phyloP scores from a whole-genome alignment of 2,329 filamentous ascomycete genomes.

The Neofusicoccum laricinum region DNA sequence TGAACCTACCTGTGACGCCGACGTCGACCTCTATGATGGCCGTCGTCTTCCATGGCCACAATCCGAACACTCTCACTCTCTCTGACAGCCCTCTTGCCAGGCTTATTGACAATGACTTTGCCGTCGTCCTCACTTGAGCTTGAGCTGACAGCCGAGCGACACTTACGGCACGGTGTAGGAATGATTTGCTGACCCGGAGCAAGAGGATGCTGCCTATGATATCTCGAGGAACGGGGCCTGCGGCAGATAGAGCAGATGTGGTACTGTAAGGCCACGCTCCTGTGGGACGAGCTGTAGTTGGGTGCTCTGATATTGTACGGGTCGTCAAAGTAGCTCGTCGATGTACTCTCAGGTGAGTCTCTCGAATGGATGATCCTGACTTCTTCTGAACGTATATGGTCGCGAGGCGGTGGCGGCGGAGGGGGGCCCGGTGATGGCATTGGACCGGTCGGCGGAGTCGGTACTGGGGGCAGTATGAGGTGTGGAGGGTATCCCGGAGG shows the following conservation, averaged over 20 bases:
- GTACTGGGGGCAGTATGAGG: neutral
- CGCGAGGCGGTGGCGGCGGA: neutral
- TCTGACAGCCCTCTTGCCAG: constrained; percentile 6
- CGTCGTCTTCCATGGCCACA: constrained; percentile 21
- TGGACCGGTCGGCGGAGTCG: neutral
- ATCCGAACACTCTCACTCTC: constrained; percentile 18
- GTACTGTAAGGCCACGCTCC: constrained; percentile 19
- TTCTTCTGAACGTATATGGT: constrained; percentile 16
- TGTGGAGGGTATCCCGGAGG: neutral
- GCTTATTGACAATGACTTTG: constrained; percentile 9
- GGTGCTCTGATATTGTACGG: constrained; percentile 21
- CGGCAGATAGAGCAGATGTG: constrained; percentile 36
- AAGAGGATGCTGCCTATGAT: constrained; percentile 35
- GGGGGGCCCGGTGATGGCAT: neutral
- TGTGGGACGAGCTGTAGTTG: neutral
- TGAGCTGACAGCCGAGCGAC: constrained; percentile 25
- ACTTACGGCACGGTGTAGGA: constrained; percentile 28
- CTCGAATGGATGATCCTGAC: constrained; percentile 6
- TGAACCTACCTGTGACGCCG: constrained; percentile 22
- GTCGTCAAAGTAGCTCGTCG: neutral
- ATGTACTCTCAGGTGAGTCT: neutral
- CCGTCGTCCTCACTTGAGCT: constrained; percentile 19
- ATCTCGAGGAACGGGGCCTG: constrained; percentile 32
- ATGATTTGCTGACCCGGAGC: constrained; percentile 29
- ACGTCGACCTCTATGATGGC: constrained; percentile 24